Evolutionary conservation across 2,329 filamentous ascomycete genomes (phyloP).

Genomic region (Sclerotinia subarctica): DNA sequence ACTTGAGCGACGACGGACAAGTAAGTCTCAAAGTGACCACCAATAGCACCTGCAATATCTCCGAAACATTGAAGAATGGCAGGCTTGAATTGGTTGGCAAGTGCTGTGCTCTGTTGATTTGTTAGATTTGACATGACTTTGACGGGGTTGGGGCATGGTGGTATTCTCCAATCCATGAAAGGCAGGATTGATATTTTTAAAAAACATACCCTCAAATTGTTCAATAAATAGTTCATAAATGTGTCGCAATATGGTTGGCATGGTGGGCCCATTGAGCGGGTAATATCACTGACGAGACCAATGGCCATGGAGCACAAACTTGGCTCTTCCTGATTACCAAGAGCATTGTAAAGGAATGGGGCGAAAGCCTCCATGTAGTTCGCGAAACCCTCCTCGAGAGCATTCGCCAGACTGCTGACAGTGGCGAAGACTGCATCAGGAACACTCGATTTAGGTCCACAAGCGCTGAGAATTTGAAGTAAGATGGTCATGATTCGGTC

Average conservation of each 20-base stretch:
- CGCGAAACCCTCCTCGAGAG: conserved; percentile 86
- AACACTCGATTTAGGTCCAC: conserved; percentile 84
- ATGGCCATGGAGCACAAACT: conserved; percentile 95
- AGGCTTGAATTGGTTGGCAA: conserved; percentile 96
- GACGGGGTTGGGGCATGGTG: neutral
- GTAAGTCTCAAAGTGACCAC: conserved; percentile 88
- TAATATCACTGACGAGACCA: conserved; percentile 94
- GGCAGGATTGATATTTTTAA: neutral
- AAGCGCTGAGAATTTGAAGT: conserved; percentile 73
- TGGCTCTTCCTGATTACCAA: conserved; percentile 93
- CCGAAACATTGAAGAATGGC: conserved; percentile 97
- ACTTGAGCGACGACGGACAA: conserved; percentile 89
- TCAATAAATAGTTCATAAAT: conserved; percentile 97
- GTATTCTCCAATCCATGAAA: neutral
- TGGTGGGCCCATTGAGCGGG: conserved; percentile 82
- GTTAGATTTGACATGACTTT: conserved; percentile 2
- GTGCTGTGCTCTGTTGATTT: conserved; percentile 63
- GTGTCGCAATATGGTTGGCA: conserved; percentile 93
- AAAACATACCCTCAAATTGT: conserved; percentile 73
- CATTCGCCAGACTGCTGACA: conserved; percentile 86
- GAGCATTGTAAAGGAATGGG: conserved; percentile 88
- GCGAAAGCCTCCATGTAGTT: conserved; percentile 98
- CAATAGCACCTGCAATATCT: conserved; percentile 93
- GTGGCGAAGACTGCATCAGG: conserved; percentile 92
- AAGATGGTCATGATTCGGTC: conserved; percentile 92